phyloP scores from a whole-genome alignment of 768 basidiomycete genomes.

The Lactifluus piperatus region DNA sequence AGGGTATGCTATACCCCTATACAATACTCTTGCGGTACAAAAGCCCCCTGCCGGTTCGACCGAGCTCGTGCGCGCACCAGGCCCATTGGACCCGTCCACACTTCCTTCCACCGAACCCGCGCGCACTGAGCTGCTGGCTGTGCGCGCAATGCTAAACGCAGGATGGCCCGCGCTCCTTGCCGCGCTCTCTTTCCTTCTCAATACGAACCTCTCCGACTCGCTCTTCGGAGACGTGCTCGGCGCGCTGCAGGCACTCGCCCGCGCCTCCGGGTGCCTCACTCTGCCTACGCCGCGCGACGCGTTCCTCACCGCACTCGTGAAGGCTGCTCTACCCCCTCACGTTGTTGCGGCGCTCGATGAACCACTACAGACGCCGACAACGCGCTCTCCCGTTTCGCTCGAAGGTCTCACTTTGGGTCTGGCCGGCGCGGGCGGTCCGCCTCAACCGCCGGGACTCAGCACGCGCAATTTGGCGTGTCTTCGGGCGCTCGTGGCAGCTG shows the following conservation, averaged over 20 bases:
- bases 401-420: slow-evolving; percentile 58
- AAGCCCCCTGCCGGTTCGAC: slow-evolving; percentile 52
- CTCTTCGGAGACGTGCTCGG: slow-evolving; percentile 82
- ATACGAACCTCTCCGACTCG: slow-evolving; percentile 85
- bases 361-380: slow-evolving; percentile 44
- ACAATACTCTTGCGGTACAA: slow-evolving; percentile 60
- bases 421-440: slow-evolving; percentile 17
- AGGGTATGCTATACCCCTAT: slow-evolving; percentile 64
- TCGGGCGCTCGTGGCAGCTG: slow-evolving; percentile 69
- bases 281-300: slow-evolving; percentile 86
- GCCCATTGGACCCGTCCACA: slow-evolving; percentile 53
- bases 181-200: slow-evolving; percentile 80
- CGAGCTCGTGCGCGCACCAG: slow-evolving; percentile 59
- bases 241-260: slow-evolving; percentile 76
- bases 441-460: slow-evolving; percentile 65
- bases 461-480: slow-evolving; percentile 89
- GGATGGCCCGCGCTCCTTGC: slow-evolving; percentile 93
- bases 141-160: slow-evolving; percentile 71
- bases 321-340: slow-evolving; percentile 83
- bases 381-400: slow-evolving; percentile 47
- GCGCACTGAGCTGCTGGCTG: slow-evolving; percentile 50
- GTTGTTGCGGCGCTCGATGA: slow-evolving; percentile 82
- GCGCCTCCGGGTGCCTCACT: slow-evolving; percentile 83
- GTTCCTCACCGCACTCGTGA: slow-evolving; percentile 83
- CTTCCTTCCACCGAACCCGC: slow-evolving; percentile 46